A percentile compares a stretch with the other conserved stretches of the same genome.
Evolutionary conservation across 805 yeast species (phyloP).

Genomic region (Citeromyces matritensis): DNA sequence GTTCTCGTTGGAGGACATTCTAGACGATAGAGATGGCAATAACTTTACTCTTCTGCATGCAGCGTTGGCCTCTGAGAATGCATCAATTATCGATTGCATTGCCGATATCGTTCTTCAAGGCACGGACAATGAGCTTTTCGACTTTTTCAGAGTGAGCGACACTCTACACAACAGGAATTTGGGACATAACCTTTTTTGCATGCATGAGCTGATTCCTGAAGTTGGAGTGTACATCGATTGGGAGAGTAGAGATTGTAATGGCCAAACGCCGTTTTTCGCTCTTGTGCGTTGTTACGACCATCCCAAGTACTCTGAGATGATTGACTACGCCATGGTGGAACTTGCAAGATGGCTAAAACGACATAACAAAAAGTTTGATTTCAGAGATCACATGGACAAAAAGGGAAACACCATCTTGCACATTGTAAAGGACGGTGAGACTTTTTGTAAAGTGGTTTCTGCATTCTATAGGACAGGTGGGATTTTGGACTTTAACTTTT

Average conservation of each 20-base stretch:
- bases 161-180: slow-evolving; percentile 36
- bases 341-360: slow-evolving; percentile 25
- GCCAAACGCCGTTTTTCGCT: slow-evolving; percentile 69
- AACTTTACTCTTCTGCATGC: slow-evolving; percentile 43
- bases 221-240: slow-evolving; percentile 57
- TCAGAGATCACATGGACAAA: slow-evolving; percentile 52
- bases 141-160: slow-evolving; percentile 38
- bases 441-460: no score
- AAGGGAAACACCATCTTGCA: slow-evolving; percentile 72
- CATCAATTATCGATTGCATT: slow-evolving; percentile 28
- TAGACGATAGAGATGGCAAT: slow-evolving; percentile 42
- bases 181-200: slow-evolving; percentile 63
- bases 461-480: slow-evolving; percentile 19
- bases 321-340: slow-evolving; percentile 26
- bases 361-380: slow-evolving; percentile 19
- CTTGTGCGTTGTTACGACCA: slow-evolving; percentile 75
- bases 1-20: slow-evolving; percentile 50
- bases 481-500: slow-evolving; percentile 37
- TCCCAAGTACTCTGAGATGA: slow-evolving; percentile 34
- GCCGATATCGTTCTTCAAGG: slow-evolving; percentile 23
- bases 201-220: slow-evolving; percentile 28
- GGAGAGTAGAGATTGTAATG: slow-evolving; percentile 45
- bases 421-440: slow-evolving; percentile 31
- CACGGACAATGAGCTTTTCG: slow-evolving; percentile 26
- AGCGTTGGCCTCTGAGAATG: slow-evolving; percentile 43